Base-by-base conservation (phyloP, 1,284 basidiomycete genomes). In the Uromyces viciae-fabae region DNA sequence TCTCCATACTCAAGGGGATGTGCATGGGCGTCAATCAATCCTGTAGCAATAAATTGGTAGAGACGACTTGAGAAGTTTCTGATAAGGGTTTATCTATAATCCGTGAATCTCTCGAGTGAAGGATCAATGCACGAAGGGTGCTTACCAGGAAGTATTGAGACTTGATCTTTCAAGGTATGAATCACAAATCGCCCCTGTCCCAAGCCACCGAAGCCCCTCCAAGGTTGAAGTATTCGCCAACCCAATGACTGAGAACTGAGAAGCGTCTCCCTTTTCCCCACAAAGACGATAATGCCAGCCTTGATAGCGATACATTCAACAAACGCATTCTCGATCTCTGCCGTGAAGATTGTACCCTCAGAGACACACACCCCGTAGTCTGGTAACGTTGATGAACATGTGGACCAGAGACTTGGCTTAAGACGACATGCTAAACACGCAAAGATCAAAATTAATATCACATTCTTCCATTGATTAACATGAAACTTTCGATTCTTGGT, bases 1-100 rank as follows among this genome's bases (percentile, higher is more conserved):
- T 82, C 83, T 69, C 84, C 84, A 22, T 83, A 82, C 49, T 84
- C 83, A 60, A 85, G 83, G n/a, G 84, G 82, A 71, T 85, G 84
- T 33, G 83, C 84, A 56, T 85, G 84, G 22, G 84, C 84, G 58
- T 85, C 84, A 58, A 84, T 83, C 33, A 85, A 83, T 43, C 83
- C 84, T 42, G 31, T 36, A 60, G 28, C 66, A 46, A 46, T 40
- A 17, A 28, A 40, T 46, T 31, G n/a, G 42, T 28, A 69, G 15
- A 2, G n/a, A 42, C n/a, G 42, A 14, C 11, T 46, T 17, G 28
- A 43, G 31, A 36, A 11, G 60, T 17, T 36, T 5, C 31, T 36
- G 31, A 28, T 36, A 36, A 7, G 42, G 7, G 52, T 54, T 54
- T 54, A 19, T 31, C 17, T 19, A 56, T 19, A 38, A 52, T 33